These are phyloP conservation scores for Ambrosiella beaveri DNA, from an alignment of 2,329 filamentous ascomycete genomes.

Conservation along the genomic window DNA sequence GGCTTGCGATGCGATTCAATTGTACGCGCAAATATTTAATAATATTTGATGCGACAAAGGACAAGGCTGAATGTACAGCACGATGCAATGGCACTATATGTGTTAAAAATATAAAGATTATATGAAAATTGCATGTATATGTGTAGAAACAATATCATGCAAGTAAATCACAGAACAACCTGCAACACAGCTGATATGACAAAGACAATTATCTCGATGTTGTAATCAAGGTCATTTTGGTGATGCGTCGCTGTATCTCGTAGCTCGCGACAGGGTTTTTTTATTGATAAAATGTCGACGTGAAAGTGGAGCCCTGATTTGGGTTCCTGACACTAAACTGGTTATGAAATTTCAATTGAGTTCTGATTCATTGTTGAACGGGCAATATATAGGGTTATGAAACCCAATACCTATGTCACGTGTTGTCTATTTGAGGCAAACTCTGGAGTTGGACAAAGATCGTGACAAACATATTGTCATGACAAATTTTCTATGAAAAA, in stretches of 20 bases:
- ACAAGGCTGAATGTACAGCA: slow-evolving; percentile 8
- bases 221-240: background rate
- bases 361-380: too few relatives aligned
- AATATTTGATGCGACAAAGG: slow-evolving; percentile 1
- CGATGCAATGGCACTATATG: background rate
- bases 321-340: background rate
- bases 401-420: too few relatives aligned
- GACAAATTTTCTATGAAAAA: background rate
- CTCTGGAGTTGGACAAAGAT: too few relatives aligned
- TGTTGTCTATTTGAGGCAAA: too few relatives aligned
- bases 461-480: background rate
- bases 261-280: background rate
- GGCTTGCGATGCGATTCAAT: background rate
- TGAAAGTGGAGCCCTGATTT: background rate
- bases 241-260: background rate
- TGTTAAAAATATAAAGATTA: background rate
- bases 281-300: background rate
- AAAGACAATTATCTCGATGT: background rate
- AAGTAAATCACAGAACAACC: background rate
- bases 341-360: background rate
- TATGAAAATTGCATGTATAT: background rate
- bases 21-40: background rate
- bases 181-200: background rate
- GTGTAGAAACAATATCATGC: background rate
- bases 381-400: too few relatives aligned